Evolutionary conservation across 1,284 basidiomycete genomes (phyloP), one percentile per base, ranked within the genome.

Genomic region (Puccinia hordei): DNA sequence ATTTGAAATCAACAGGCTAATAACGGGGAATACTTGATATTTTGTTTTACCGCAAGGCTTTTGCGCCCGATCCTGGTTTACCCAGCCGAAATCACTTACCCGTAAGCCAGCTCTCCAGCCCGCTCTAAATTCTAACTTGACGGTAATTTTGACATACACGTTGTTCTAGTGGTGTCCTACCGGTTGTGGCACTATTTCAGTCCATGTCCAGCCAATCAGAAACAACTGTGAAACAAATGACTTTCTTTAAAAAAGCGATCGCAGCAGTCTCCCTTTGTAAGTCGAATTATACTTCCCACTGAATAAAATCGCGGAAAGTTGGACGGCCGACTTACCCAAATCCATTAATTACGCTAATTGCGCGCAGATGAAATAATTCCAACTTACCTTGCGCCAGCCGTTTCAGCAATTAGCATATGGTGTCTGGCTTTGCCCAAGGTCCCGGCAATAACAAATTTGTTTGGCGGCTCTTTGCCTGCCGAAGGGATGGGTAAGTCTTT

Each of bases 331-430:
- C n/a, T n/a, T n/a, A 33, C 30, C n/a, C 57, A 33, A 1, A 15
- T 59, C 8, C 33, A 33, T n/a, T 33, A 27, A 30, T 33, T n/a
- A n/a, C n/a, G n/a, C n/a, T n/a, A 27, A 59, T 59, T n/a, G n/a
- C n/a, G n/a, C 17, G 15, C 44, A 80, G 77, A 80, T 65, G 77
- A 80, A 51, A 73, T 80, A 12, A 30, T 80, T 51, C 77, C 77
- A 35, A 80, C 55, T 38, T 80, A 80, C 49, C 22, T 79, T 35
- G 66, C 68, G 3, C 77, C 77, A 33, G 77, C 77, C 55, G 33
- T 79, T 12, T 55, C 53, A 49, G 77, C 77, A 22, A 44, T 79
- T 41, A 61, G 53, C 51, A 68, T 68, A 46, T 79, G 66, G 66
- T 79, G 77, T n/a, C 53, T 80, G 13, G 63, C 69, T 49, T 51